A percentile compares a stretch with the other conserved stretches of the same genome.
These are phyloP conservation scores for Bruguiera hainesii DNA, from an alignment of 441 rosid species.

Conservation along the genomic window DNA sequence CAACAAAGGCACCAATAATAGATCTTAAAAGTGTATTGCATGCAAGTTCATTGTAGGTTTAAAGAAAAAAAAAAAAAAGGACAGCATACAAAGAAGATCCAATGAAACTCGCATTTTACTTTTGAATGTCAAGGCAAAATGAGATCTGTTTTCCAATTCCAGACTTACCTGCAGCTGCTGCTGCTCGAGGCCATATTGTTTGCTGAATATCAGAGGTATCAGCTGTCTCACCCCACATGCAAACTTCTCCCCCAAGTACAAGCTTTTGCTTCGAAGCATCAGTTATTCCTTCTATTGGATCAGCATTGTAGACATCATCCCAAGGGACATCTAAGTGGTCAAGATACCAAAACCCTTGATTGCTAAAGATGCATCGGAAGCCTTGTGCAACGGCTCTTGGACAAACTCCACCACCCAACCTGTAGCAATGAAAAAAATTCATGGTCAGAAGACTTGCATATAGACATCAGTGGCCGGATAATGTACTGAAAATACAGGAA, in stretches of 20 bases:
- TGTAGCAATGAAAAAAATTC: slow-evolving; percentile 21
- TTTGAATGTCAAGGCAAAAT: background rate
- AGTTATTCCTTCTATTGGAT: slow-evolving; percentile 70
- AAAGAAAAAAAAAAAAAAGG: background rate
- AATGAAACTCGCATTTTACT: background rate
- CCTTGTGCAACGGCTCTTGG: slow-evolving; percentile 81
- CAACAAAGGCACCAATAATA: background rate
- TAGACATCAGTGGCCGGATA: slow-evolving; percentile 11
- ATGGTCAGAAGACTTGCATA: background rate
- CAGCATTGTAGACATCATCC: slow-evolving; percentile 65
- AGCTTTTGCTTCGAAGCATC: slow-evolving; percentile 56
- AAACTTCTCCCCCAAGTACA: slow-evolving; percentile 93
- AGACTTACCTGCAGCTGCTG: slow-evolving; percentile 82
- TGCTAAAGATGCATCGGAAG: slow-evolving; percentile 83
- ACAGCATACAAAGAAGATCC: too few species aligned
- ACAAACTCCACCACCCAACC: slow-evolving; percentile 85
- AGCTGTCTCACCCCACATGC: slow-evolving; percentile 95
- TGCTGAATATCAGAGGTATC: slow-evolving; percentile 84
- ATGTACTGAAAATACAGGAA: background rate
- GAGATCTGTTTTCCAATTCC: background rate
- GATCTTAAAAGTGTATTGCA: background rate
- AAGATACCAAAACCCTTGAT: slow-evolving; percentile 89
- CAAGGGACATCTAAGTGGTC: slow-evolving; percentile 95
- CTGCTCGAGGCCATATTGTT: slow-evolving; percentile 98
- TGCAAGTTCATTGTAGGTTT: background rate